phyloP scores from a whole-genome alignment of 2,329 filamentous ascomycete species.

The Pochonia chlamydosporia region DNA sequence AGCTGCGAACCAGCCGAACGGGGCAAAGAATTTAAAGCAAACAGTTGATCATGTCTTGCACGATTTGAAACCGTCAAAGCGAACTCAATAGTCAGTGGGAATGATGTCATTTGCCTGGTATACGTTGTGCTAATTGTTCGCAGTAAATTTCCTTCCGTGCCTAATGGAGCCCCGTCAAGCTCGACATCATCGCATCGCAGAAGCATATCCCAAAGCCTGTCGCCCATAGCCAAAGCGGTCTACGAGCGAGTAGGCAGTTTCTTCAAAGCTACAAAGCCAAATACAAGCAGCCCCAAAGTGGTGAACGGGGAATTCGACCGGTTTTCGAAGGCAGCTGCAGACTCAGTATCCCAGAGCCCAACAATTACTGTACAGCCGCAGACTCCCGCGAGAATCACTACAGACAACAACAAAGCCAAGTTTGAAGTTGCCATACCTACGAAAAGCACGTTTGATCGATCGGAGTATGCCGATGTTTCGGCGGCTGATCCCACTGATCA shows the following conservation, averaged over 20 bases:
- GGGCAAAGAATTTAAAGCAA: slow-evolving; percentile 62
- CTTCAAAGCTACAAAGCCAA: slow-evolving; percentile 32
- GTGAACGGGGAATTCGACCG: slow-evolving; percentile 30
- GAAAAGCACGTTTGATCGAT: slow-evolving; percentile 32
- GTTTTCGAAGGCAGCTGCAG: slow-evolving; percentile 13
- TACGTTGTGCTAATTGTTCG: slow-evolving; percentile 19
- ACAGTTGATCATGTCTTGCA: slow-evolving; percentile 69
- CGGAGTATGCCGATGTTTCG: slow-evolving; percentile 28
- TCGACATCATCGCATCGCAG: slow-evolving; percentile 15
- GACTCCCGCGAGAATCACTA: neutral
- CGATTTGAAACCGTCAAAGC: slow-evolving; percentile 64
- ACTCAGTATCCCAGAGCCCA: slow-evolving; percentile 11
- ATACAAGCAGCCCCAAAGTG: slow-evolving; percentile 20
- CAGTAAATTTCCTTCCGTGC: slow-evolving; percentile 46
- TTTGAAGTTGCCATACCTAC: slow-evolving; percentile 45
- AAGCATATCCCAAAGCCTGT: slow-evolving; percentile 36
- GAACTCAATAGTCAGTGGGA: slow-evolving; percentile 58
- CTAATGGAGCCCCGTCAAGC: slow-evolving; percentile 11
- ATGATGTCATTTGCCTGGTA: neutral
- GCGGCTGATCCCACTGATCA: slow-evolving; percentile 14
- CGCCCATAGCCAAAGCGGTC: slow-evolving; percentile 40
- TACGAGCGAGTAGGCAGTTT: slow-evolving; percentile 34
- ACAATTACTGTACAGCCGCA: neutral
- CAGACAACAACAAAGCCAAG: slow-evolving; percentile 18
- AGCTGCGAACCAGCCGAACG: slow-evolving; percentile 49